phyloP scores from a whole-genome alignment of 148 eudicot species.

The Fagopyrum homotropicum region DNA sequence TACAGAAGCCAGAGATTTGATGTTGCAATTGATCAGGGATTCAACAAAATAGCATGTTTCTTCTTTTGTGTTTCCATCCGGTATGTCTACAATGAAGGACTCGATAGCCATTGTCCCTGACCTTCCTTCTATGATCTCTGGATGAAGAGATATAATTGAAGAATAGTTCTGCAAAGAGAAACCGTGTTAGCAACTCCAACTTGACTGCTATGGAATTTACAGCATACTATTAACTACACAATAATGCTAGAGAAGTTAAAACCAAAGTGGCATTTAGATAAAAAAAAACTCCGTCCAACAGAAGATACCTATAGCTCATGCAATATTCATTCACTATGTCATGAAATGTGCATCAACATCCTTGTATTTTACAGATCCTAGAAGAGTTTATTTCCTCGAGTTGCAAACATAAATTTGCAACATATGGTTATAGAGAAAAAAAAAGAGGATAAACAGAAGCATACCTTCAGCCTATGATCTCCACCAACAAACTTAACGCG shows the following conservation, averaged over 20 bases:
- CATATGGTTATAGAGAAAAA: neutral
- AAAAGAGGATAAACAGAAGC: neutral
- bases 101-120: constrained; percentile 67
- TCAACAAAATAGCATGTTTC: constrained; percentile 64
- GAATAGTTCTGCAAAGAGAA: constrained; percentile 46
- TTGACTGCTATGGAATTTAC: neutral
- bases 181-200: neutral
- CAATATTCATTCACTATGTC: neutral
- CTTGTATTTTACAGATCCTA: neutral
- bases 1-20: constrained; percentile 56
- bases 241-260: neutral
- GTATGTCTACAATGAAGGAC: constrained; percentile 57
- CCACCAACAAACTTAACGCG: constrained; percentile 61
- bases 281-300: neutral
- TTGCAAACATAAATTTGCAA: neutral
- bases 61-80: constrained; percentile 66
- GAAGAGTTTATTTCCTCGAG: neutral
- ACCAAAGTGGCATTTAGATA: neutral
- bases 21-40: constrained; percentile 68
- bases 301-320: neutral
- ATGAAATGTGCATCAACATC: neutral
- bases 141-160: constrained; percentile 57
- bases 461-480: constrained; percentile 62
- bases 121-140: constrained; percentile 56
- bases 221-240: too few relatives aligned